These are phyloP conservation scores for Clarireedia homoeocarpa DNA, from an alignment of 2,329 filamentous ascomycete genomes.

Conservation along the genomic window DNA sequence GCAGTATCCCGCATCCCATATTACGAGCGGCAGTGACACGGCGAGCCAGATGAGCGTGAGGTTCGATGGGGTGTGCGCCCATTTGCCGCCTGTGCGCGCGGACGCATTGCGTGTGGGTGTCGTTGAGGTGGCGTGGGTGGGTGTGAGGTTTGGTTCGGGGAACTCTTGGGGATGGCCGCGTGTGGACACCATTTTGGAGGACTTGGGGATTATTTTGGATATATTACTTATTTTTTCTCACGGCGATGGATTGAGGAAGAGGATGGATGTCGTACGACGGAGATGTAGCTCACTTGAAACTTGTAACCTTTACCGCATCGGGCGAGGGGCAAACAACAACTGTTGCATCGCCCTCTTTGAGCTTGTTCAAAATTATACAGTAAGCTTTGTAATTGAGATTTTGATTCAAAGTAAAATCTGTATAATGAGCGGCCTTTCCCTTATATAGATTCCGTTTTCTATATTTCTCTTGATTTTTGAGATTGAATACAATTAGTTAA, in stretches of 20 bases:
- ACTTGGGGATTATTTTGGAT: background rate
- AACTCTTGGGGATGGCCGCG: conserved; percentile 46
- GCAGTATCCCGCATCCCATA: conserved; percentile 63
- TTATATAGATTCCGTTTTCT: too few relatives aligned
- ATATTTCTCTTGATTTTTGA: too few relatives aligned
- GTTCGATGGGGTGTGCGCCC: conserved; percentile 54
- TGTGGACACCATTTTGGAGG: conserved; percentile 39
- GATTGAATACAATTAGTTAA: too few relatives aligned
- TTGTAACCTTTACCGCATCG: background rate
- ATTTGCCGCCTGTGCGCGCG: conserved; percentile 28
- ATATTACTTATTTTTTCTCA: conserved; percentile 19
- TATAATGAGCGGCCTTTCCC: too few relatives aligned
- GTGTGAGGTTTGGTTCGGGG: conserved; percentile 27
- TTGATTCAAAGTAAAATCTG: too few relatives aligned
- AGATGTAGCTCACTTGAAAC: background rate
- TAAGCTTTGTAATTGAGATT: too few relatives aligned
- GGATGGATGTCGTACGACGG: background rate
- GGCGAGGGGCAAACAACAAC: too few relatives aligned
- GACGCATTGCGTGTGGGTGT: background rate
- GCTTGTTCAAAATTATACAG: background rate
- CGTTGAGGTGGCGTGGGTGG: conserved; percentile 18
- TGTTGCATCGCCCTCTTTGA: background rate
- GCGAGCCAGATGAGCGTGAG: conserved; percentile 53
- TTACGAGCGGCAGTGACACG: conserved; percentile 56
- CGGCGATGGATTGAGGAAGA: conserved; percentile 6